Percentiles rank a stretch among this genome's conserved stretches.
These are phyloP conservation scores for Aspergillus amoenus DNA, from an alignment of 2,329 filamentous ascomycete genomes.

Conservation along the genomic window DNA sequence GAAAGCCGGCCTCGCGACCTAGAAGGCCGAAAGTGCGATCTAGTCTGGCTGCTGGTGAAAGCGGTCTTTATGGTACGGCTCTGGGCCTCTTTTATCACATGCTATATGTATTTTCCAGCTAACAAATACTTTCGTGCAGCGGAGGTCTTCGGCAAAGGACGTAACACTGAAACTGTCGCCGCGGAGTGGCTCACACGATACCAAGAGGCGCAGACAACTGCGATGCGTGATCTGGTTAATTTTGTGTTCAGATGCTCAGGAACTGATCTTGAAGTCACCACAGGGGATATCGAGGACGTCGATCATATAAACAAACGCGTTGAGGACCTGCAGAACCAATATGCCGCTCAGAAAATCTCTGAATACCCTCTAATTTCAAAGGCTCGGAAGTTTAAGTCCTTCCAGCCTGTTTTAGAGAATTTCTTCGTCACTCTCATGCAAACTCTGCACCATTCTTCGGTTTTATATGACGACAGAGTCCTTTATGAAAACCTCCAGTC, in stretches of 20 bases:
- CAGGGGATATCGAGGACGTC: constrained; percentile 82
- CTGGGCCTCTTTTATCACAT: constrained; percentile 1
- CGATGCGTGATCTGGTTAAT: constrained; percentile 60
- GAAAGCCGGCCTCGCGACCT: constrained; percentile 45
- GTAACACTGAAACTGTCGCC: constrained; percentile 56
- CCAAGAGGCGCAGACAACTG: constrained; percentile 54
- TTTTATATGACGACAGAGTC: constrained; percentile 72
- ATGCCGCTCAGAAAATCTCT: constrained; percentile 76
- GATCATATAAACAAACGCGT: constrained; percentile 81
- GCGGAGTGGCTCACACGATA: constrained; percentile 59
- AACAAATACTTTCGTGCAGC: constrained; percentile 41
- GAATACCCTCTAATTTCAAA: constrained; percentile 91
- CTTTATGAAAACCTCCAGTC: constrained; percentile 85
- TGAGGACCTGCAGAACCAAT: constrained; percentile 81
- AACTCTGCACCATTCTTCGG: constrained; percentile 76
- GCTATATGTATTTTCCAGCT: background rate
- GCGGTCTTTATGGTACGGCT: constrained; percentile 57
- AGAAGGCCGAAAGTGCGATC: constrained; percentile 54
- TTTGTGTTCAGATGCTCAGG: constrained; percentile 69
- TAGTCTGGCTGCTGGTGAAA: constrained; percentile 52
- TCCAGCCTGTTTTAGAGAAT: constrained; percentile 72
- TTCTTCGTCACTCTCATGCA: constrained; percentile 78
- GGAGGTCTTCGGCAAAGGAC: constrained; percentile 59
- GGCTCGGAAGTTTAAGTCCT: constrained; percentile 71
- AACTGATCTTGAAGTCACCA: constrained; percentile 74